Evolutionary conservation across 495 filamentous ascomycete species (phyloP), one percentile per base, ranked within the genome.

Genomic region (Hyaloscypha finlandica): DNA sequence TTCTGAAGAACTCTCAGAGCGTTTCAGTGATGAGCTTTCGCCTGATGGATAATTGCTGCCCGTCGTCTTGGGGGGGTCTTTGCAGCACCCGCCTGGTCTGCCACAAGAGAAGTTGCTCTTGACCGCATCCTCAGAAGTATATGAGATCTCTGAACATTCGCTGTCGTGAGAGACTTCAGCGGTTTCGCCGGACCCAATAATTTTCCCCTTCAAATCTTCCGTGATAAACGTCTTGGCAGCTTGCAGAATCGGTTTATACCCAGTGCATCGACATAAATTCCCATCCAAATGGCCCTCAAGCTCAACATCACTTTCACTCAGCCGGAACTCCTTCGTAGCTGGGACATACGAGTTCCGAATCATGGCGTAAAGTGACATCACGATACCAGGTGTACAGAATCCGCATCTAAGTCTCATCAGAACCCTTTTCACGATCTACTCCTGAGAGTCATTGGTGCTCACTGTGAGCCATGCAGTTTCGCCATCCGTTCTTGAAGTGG

Each of bases 191-290:
- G 58, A 52, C 3, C 3, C n/a, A 8, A 53, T 53, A 51, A 80
- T 66, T 14, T 72, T 68, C 0, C 74, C 80, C 19, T 76, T 74
- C 22, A 83, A 59, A 63, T 83, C 80, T 59, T 82, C 78, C 16
- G 68, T 74, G 0, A 83, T 71, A 60, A 87, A 86, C 48, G 81
- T 86, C 71, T 85, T 84, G 5, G 77, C 78, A 2, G 76, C 78
- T 32, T 80, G 70, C 11, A 80, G 55, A 55, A 80, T 79, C 2
- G 78, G 78, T 57, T 79, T 79, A 57, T 80, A 80, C 0, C 78
- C 78, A 2, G 78, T 80, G 63, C 78, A 80, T 35, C 78, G 64
- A 48, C 78, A 80, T 16, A 80, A 63, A 65, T 80, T 80, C 6
- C 78, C 78, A 53, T 80, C 78, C 2, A 80, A 63, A 61, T 75